These are phyloP conservation scores for Umbellularia californica DNA, from an alignment of 164 flowering plant species.

Conservation along the genomic window DNA sequence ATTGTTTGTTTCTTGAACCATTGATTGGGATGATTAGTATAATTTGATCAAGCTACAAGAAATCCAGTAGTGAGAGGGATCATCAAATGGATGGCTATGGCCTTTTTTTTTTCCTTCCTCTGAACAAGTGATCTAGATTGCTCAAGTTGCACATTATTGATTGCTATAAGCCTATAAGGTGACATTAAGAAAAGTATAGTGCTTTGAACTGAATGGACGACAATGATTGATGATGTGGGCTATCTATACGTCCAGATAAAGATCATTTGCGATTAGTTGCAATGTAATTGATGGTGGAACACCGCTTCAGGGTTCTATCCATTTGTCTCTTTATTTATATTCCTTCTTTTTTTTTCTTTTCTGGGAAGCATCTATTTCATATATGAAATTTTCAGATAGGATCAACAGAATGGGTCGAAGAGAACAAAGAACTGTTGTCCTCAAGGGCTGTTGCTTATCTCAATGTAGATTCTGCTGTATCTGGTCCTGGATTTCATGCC, in stretches of 20 bases:
- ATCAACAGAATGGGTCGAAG: slow-evolving; percentile 88
- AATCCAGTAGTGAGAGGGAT: neutral
- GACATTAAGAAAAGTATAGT: neutral
- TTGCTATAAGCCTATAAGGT: neutral
- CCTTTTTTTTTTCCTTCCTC: neutral
- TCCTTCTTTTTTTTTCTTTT: neutral
- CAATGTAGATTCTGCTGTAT: slow-evolving; percentile 62
- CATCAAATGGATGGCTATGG: neutral
- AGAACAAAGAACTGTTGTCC: slow-evolving; percentile 60
- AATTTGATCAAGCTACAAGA: neutral
- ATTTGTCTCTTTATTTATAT: neutral
- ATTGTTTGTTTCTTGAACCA: neutral
- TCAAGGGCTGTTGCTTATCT: slow-evolving; percentile 69
- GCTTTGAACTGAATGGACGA: neutral
- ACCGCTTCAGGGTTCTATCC: too few species aligned
- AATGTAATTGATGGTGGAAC: neutral
- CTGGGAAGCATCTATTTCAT: neutral
- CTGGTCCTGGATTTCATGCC: slow-evolving; percentile 56
- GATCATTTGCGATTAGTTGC: neutral
- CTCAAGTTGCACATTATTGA: neutral
- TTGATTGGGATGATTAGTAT: neutral
- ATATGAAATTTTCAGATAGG: slow-evolving; percentile 40
- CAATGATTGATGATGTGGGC: neutral
- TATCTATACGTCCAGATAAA: neutral
- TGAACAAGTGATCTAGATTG: neutral